These are phyloP conservation scores for Rubia peregrina DNA, from an alignment of 305 asterid genomes.

Conservation along the genomic window DNA sequence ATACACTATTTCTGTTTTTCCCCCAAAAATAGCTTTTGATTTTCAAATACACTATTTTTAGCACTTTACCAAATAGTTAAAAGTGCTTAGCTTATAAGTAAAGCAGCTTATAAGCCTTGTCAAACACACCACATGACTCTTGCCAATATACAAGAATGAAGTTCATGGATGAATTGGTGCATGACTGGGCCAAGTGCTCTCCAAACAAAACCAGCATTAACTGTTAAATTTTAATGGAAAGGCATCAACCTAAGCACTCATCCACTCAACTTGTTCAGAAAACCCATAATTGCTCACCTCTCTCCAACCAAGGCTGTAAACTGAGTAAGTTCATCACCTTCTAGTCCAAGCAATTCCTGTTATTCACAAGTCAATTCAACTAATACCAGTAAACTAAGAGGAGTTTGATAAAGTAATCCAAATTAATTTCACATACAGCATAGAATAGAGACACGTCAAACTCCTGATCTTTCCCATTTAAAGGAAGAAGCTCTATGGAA, in stretches of 20 bases:
- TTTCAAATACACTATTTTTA: too few species aligned
- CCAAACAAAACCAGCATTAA: background rate
- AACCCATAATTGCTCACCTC: constrained; percentile 41
- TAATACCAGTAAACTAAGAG: background rate
- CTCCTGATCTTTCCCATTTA: constrained; percentile 62
- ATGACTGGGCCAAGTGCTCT: background rate
- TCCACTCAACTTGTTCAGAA: background rate
- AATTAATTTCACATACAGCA: constrained; percentile 48
- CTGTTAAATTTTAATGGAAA: background rate
- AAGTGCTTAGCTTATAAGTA: background rate
- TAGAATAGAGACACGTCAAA: constrained; percentile 68
- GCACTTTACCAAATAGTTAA: too few species aligned
- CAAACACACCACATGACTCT: background rate
- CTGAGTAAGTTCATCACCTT: constrained; percentile 59
- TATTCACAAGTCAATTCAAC: background rate
- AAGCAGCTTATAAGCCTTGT: too few species aligned
- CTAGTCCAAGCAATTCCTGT: constrained; percentile 84
- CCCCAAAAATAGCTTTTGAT: too few species aligned
- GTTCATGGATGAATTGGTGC: background rate
- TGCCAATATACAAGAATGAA: background rate
- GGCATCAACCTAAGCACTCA: background rate
- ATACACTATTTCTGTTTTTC: too few species aligned
- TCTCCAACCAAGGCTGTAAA: constrained; percentile 65
- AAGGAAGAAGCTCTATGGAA: constrained; percentile 79
- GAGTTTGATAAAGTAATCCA: constrained; percentile 4